Evolutionary conservation across 345 rosid species (phyloP).

Genomic region (Pistacia vera): DNA sequence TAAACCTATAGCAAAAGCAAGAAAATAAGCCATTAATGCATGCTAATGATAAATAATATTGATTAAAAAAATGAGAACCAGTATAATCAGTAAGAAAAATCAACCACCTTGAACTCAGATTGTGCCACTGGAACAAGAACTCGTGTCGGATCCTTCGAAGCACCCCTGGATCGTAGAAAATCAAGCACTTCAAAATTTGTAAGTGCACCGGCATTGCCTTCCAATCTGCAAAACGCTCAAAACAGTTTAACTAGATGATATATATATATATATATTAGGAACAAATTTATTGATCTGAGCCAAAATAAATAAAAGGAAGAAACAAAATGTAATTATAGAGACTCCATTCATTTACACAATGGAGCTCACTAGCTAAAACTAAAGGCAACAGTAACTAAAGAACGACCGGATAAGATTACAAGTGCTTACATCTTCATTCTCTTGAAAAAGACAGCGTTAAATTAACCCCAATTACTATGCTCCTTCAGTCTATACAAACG

Average conservation of each 20-base stretch:
- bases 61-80: background rate
- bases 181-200: constrained; percentile 79
- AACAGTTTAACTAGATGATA: background rate
- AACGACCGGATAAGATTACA: background rate
- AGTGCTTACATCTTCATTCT: constrained; percentile 24
- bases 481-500: background rate
- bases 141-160: constrained; percentile 64
- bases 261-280: background rate
- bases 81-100: background rate
- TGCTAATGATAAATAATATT: no score
- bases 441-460: background rate
- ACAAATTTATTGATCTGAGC: no score
- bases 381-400: background rate
- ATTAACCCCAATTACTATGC: background rate
- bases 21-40: background rate
- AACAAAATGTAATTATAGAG: background rate
- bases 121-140: constrained; percentile 60
- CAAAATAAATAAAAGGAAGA: background rate
- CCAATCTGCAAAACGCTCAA: constrained; percentile 48
- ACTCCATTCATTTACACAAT: background rate
- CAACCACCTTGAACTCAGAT: constrained; percentile 69
- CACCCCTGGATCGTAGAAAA: constrained; percentile 72
- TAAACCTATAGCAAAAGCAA: constrained; percentile 53
- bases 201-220: constrained; percentile 68
- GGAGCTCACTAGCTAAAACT: background rate